Evolutionary conservation across 2,329 filamentous ascomycete genomes (phyloP), one percentile per base, ranked within the genome.

Genomic region (Calonectria pteridis): DNA sequence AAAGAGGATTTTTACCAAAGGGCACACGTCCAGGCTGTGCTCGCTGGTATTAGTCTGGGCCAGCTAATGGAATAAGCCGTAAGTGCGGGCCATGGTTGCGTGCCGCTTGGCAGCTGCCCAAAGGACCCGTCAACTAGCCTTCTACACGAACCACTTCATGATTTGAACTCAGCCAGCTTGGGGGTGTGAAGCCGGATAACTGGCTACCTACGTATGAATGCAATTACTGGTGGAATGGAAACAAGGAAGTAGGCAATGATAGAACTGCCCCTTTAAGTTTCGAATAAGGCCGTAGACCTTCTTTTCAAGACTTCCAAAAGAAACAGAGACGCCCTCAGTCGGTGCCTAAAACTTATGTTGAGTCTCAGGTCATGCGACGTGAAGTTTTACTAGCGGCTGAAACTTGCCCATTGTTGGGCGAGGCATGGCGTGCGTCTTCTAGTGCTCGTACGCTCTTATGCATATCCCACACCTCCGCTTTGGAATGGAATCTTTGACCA

Each of bases 401-500:
- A 62, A 40, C 31, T 37, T 28, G 55, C 33, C 55, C 37, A 46
- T 64, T 29, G 37, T 28, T 64, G 20, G n/a, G 23, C 9, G n/a
- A 62, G 35, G 40, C 23, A 29, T 64, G 37, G 59, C 33, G 55
- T 59, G 55, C 55, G 35, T 35, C 33, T 14, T 62, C 23, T 28
- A 20, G 35, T 11, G 33, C n/a, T 62, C 23, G n/a, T 37, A 28
- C 10, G 23, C 35, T 37, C 55, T 28, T 62, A 62, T 64, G 59
- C 40, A 29, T 64, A 64, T 49, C 37, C 40, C 59, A 64, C 59
- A 46, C 59, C 59, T 64, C 55, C 29, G 59, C 13, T 33, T 64
- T 13, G 40, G 26, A 28, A 64, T 49, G 40, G 59, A 23, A 49
- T 49, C 37, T 29, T 49, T 46, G 37, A 33, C 20, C 40, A 33